Evolutionary conservation across 768 basidiomycete genomes (phyloP).

Genomic region (Lentinula detonsa): DNA sequence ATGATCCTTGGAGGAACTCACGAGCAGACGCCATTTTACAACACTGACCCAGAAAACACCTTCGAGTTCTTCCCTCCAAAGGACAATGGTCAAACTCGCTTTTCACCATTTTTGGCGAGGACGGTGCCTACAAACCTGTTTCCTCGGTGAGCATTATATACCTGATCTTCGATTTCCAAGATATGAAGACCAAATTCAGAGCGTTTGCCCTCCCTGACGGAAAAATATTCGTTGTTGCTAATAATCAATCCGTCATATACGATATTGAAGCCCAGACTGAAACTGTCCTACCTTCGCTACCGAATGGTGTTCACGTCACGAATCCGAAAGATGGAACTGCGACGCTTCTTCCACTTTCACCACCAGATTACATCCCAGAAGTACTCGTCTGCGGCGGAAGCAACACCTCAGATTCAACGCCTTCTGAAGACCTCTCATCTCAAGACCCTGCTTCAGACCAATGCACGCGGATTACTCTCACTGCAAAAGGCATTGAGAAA

Average conservation of each 20-base stretch:
- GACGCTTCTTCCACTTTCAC: slow-evolving; percentile 23
- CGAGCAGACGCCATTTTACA: slow-evolving; percentile 12
- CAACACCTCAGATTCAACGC: slow-evolving; percentile 19
- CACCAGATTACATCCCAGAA: slow-evolving; percentile 25
- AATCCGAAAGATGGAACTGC: slow-evolving; percentile 51
- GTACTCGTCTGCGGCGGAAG: slow-evolving; percentile 30
- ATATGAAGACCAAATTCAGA: slow-evolving; percentile 25
- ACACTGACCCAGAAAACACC: slow-evolving; percentile 24
- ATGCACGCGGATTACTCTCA: slow-evolving; percentile 40
- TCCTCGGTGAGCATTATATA: slow-evolving; percentile 26
- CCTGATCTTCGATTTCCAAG: background rate
- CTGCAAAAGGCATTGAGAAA: slow-evolving; percentile 38
- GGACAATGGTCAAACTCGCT: slow-evolving; percentile 29
- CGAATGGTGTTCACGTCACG: slow-evolving; percentile 43
- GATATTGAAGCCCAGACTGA: slow-evolving; percentile 28
- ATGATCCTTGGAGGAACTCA: slow-evolving; percentile 36
- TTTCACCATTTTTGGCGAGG: slow-evolving; percentile 42
- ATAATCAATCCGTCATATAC: slow-evolving; percentile 29
- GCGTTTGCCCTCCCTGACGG: slow-evolving; percentile 41
- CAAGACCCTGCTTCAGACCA: slow-evolving; percentile 40
- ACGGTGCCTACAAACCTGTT: slow-evolving; percentile 52
- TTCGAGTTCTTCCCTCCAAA: slow-evolving; percentile 52
- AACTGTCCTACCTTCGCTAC: slow-evolving; percentile 23
- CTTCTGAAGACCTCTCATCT: slow-evolving; percentile 39
- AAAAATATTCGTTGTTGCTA: slow-evolving; percentile 34